Evolutionary conservation across 78 protist species (phyloP).

Genomic region (Speleostelium caveatum): DNA sequence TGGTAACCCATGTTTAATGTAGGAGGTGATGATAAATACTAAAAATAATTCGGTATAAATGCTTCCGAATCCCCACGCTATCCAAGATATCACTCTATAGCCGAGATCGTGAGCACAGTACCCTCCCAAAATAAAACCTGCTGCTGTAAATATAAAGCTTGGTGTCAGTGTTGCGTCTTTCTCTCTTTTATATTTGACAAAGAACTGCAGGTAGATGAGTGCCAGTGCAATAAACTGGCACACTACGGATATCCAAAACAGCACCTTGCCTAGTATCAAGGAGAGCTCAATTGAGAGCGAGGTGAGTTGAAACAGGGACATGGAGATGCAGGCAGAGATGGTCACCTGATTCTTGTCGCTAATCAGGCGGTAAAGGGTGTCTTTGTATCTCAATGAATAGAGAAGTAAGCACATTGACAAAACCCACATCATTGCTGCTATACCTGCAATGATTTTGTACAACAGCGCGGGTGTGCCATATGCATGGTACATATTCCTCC

Average conservation of each 20-base stretch:
- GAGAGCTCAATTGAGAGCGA: neutral
- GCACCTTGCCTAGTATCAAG: neutral
- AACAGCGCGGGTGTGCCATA: slow-evolving; percentile 22
- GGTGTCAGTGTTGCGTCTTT: neutral
- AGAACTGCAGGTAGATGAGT: neutral
- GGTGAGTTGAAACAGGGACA: slow-evolving; percentile 38
- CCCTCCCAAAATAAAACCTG: slow-evolving; percentile 3
- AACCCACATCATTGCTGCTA: slow-evolving; percentile 13
- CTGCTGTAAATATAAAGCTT: slow-evolving; percentile 20
- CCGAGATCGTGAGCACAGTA: neutral
- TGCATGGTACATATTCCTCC: neutral
- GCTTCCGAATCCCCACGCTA: neutral
- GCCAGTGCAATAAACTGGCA: neutral
- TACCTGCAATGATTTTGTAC: slow-evolving; percentile 12
- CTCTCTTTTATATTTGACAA: neutral
- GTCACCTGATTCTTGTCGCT: slow-evolving; percentile 14
- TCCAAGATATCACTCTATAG: slow-evolving; percentile 11
- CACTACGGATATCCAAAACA: slow-evolving; percentile 35
- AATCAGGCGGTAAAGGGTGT: neutral
- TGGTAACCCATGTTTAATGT: neutral
- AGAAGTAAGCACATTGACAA: neutral
- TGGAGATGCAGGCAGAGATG: neutral
- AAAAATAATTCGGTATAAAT: neutral
- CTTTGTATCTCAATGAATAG: neutral
- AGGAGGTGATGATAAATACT: neutral